phyloP scores from a whole-genome alignment of 495 filamentous ascomycete genomes.

The Umbilicaria muhlenbergii region DNA sequence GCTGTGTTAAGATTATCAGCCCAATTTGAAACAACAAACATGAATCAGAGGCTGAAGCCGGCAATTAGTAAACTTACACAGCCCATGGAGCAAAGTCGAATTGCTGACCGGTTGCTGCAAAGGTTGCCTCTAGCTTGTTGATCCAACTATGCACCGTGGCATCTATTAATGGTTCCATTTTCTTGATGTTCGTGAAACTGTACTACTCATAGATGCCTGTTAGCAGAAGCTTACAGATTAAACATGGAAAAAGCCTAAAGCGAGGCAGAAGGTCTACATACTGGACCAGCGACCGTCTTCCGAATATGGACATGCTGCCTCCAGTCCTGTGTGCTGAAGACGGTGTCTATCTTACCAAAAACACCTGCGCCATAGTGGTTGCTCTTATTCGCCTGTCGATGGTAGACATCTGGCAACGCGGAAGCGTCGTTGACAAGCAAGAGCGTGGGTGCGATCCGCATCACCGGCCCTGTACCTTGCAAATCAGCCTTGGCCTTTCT shows the following conservation, averaged over 20 bases:
- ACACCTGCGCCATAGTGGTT: slow-evolving; percentile 34
- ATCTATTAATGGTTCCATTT: too few relatives aligned
- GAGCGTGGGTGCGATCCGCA: slow-evolving; percentile 27
- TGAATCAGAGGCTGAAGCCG: slow-evolving; percentile 31
- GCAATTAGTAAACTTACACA: slow-evolving; percentile 16
- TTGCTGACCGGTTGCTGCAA: too few relatives aligned
- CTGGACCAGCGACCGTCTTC: slow-evolving; percentile 25
- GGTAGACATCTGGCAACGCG: slow-evolving; percentile 33
- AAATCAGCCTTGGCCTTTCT: not conserved
- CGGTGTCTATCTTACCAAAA: slow-evolving; percentile 30
- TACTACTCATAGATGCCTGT: too few relatives aligned
- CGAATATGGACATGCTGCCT: slow-evolving; percentile 29
- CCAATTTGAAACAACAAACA: not conserved
- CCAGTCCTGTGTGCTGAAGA: slow-evolving; percentile 33
- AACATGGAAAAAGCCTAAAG: too few relatives aligned
- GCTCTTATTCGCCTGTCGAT: slow-evolving; percentile 37
- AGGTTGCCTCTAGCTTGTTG: too few relatives aligned
- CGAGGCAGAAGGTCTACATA: slow-evolving; percentile 17
- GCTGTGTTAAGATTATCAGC: slow-evolving; percentile 6
- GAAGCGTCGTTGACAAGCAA: slow-evolving; percentile 26
- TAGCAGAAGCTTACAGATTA: too few relatives aligned
- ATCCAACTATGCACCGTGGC: too few relatives aligned
- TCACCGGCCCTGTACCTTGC: slow-evolving; percentile 21
- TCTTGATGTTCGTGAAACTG: too few relatives aligned
- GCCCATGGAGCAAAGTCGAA: too few relatives aligned